Base-by-base conservation (phyloP, 2,329 filamentous ascomycete genomes). In the Trichoderma atroviride region DNA sequence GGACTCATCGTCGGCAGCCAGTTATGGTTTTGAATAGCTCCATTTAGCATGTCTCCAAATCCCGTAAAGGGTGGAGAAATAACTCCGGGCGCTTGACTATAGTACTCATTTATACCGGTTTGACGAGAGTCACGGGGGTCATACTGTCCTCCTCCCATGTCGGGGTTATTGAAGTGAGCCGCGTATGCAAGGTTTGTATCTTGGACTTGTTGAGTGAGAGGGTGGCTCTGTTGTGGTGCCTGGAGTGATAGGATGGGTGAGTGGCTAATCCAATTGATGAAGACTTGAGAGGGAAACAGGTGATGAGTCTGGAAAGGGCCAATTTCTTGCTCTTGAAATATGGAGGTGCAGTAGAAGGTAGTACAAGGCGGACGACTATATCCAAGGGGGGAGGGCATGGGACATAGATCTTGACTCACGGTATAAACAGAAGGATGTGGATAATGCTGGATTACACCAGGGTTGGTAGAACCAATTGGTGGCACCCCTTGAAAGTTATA, bases 71-170 rank as follows among this genome's bases (percentile, higher is more conserved):
- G 22, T 57, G 63, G 27, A 22, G 31, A 16, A 27, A 22, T 19
- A 1, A 27, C 19, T n/a, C 7, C 16, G 37, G 27, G 53, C 24
- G 22, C 3, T 37, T 27, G 33, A n/a, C 27, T 7, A n/a, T 47
- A 24, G 4, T 63, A 22, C 22, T 47, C 47, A 62, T 57, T 10
- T 10, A n/a, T 22, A 19, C 13, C 29, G 1, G 58, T 37, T 27
- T 63, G 69, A 9, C 22, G 58, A 33, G 52, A 55, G 31, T 7
- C 35, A 31, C 10, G 22, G 10, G 65, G 65, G 16, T 33, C 7
- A 27, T 35, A 35, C 14, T 33, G 24, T 52, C 69, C 69, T 57
- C 69, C 63, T 33, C 57, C 63, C 69, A 70, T 68, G 37, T 4
- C 10, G 16, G 6, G 19, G 16, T 19, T 9, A 9, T n/a, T 14